phyloP scores from a whole-genome alignment of 1,139 yeast species.

The Geotrichum carabidarum region DNA sequence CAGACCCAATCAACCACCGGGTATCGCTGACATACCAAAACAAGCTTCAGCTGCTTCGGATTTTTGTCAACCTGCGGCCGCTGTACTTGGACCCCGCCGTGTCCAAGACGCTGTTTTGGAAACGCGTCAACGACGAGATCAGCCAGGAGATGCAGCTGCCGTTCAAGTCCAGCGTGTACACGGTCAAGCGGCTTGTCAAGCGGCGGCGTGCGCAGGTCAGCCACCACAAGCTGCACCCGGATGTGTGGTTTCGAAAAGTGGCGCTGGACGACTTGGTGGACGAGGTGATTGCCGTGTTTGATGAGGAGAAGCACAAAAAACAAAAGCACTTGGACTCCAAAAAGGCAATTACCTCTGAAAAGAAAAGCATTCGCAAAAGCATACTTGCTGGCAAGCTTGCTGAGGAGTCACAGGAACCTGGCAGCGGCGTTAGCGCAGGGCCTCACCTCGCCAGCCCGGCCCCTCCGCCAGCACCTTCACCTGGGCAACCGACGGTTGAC shows the following conservation, averaged over 20 bases:
- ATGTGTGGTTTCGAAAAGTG: conserved; percentile 3
- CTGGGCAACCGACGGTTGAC: too few relatives aligned
- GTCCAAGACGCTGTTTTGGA: conserved; percentile 14
- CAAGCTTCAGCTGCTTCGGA: conserved; percentile 8
- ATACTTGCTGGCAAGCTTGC: conserved; percentile 2
- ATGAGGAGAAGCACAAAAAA: conserved; percentile 7
- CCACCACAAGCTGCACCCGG: conserved; percentile 4
- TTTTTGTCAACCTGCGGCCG: conserved; percentile 9
- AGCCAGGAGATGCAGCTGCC: conserved; percentile 10
- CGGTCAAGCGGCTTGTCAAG: conserved; percentile 14
- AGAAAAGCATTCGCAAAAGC: conserved; percentile 1
- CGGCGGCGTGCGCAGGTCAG: conserved; percentile 2
- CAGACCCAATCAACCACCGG: conserved; percentile 6
- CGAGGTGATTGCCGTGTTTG: conserved; percentile 7
- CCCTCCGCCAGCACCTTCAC: background rate
- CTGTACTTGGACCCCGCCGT: conserved; percentile 15
- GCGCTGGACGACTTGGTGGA: conserved; percentile 6
- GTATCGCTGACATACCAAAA: conserved; percentile 13
- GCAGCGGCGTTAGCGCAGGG: background rate
- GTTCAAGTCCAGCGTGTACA: conserved; percentile 16
- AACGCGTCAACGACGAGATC: conserved; percentile 11
- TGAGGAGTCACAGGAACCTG: background rate
- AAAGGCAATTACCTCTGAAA: background rate
- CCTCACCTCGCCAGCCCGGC: background rate
- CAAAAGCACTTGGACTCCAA: background rate